Evolutionary conservation across 257 asterid genomes (phyloP).

Genomic region (Cruciata laevipes): DNA sequence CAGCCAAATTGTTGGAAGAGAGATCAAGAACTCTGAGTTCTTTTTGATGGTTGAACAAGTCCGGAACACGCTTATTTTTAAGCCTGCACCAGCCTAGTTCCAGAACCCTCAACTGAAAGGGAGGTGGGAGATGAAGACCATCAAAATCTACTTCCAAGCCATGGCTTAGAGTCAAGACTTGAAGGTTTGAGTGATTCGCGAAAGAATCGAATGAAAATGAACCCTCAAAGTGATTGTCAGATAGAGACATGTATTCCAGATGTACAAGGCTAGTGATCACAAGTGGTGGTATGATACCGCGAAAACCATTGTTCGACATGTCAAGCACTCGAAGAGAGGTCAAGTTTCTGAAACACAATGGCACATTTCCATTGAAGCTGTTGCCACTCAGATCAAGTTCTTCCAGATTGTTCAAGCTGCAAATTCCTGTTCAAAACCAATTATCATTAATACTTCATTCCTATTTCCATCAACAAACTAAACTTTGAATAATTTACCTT

Average conservation of each 20-base stretch:
- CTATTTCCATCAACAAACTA: not conserved
- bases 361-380: not conserved
- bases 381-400: slow-evolving; percentile 1
- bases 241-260: not conserved
- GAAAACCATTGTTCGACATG: not conserved
- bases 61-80: not conserved
- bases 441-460: not conserved
- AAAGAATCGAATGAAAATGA: not conserved
- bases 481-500: not conserved
- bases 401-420: not conserved
- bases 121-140: not conserved
- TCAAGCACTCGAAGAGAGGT: not conserved
- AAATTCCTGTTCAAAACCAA: not conserved
- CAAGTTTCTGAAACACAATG: not conserved
- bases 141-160: not conserved
- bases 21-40: slow-evolving; percentile 4
- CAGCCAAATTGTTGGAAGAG: not conserved
- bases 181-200: slow-evolving; percentile 6
- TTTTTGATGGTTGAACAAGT: not conserved
- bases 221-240: slow-evolving; percentile 1
- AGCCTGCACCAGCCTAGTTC: not conserved
- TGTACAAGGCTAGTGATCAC: not conserved
- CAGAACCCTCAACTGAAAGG: slow-evolving; percentile 1
- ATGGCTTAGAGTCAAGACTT: not conserved
- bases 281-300: not conserved